Conservation (phyloP, 495 filamentous ascomycete species). For the Hypoxylon crocopeplum region DNA sequence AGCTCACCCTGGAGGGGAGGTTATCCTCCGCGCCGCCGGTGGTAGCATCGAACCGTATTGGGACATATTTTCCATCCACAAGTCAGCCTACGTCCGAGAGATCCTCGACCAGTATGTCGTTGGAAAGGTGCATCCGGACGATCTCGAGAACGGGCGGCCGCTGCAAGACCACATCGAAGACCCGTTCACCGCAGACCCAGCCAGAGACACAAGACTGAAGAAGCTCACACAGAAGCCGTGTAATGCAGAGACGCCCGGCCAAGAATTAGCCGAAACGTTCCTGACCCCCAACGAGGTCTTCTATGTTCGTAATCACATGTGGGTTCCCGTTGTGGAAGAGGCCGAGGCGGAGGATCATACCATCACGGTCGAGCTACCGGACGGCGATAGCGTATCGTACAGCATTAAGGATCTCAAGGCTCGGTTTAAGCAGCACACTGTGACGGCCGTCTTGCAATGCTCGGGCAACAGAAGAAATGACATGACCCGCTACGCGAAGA, state of each 20-base stretch:
- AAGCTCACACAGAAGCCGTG: slow-evolving; percentile 58
- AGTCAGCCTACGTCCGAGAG: slow-evolving; percentile 62
- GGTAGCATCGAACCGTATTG: slow-evolving; percentile 66
- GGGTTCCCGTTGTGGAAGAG: slow-evolving; percentile 60
- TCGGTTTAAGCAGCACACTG: slow-evolving; percentile 58
- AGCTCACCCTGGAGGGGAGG: slow-evolving; percentile 65
- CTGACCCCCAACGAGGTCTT: slow-evolving; percentile 62
- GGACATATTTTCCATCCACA: slow-evolving; percentile 69
- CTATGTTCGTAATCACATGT: slow-evolving; percentile 69
- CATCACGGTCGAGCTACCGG: slow-evolving; percentile 60
- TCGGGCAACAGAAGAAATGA: slow-evolving; percentile 67
- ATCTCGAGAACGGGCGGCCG: slow-evolving; percentile 58
- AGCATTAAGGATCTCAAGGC: slow-evolving; percentile 59
- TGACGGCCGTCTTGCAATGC: slow-evolving; percentile 67
- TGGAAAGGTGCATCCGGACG: slow-evolving; percentile 57
- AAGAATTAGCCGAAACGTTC: slow-evolving; percentile 52
- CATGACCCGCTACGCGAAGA: slow-evolving; percentile 60
- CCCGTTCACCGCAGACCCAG: slow-evolving; percentile 61
- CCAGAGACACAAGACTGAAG: slow-evolving; percentile 54
- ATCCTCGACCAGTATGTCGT: slow-evolving; percentile 63
- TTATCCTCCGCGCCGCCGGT: slow-evolving; percentile 65
- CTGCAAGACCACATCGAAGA: slow-evolving; percentile 57
- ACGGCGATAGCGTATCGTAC: slow-evolving; percentile 59
- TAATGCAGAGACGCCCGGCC: slow-evolving; percentile 63
- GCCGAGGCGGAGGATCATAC: slow-evolving; percentile 51